Evolutionary conservation across 495 filamentous ascomycete genomes (phyloP).

Genomic region (Cercophora scortea): DNA sequence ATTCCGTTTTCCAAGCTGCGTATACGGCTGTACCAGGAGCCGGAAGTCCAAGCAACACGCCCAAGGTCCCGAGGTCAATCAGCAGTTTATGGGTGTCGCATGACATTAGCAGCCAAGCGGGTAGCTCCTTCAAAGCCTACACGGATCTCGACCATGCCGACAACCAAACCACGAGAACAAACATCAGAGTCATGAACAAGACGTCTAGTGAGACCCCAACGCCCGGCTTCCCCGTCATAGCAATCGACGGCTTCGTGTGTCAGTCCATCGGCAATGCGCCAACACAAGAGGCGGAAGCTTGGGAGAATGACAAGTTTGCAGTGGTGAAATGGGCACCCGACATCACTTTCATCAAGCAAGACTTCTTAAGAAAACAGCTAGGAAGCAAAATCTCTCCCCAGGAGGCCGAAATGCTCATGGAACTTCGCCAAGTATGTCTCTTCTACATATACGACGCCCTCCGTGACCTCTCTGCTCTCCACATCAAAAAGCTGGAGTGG

Average conservation of each 20-base stretch:
- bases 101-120: slow-evolving; percentile 4
- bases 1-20: slow-evolving; percentile 31
- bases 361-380: slow-evolving; percentile 12
- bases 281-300: not conserved
- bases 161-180: slow-evolving; percentile 12
- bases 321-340: slow-evolving; percentile 19
- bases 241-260: slow-evolving; percentile 15
- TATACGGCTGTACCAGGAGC: slow-evolving; percentile 17
- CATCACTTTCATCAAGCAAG: slow-evolving; percentile 13
- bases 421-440: slow-evolving; percentile 20
- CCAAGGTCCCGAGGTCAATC: slow-evolving; percentile 19
- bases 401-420: slow-evolving; percentile 16
- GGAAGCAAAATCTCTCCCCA: slow-evolving; percentile 11
- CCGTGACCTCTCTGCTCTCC: slow-evolving; percentile 5
- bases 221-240: slow-evolving; percentile 4
- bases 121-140: slow-evolving; percentile 16
- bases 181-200: slow-evolving; percentile 10
- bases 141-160: slow-evolving; percentile 11
- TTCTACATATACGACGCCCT: slow-evolving; percentile 21
- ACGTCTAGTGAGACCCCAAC: not conserved
- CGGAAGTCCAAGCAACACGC: slow-evolving; percentile 1
- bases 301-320: slow-evolving; percentile 17
- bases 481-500: slow-evolving; percentile 12
- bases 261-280: slow-evolving; percentile 18
- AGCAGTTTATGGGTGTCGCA: slow-evolving; percentile 18